phyloP scores from a whole-genome alignment of 2,329 filamentous ascomycete species.

The Calycina herbarum region DNA sequence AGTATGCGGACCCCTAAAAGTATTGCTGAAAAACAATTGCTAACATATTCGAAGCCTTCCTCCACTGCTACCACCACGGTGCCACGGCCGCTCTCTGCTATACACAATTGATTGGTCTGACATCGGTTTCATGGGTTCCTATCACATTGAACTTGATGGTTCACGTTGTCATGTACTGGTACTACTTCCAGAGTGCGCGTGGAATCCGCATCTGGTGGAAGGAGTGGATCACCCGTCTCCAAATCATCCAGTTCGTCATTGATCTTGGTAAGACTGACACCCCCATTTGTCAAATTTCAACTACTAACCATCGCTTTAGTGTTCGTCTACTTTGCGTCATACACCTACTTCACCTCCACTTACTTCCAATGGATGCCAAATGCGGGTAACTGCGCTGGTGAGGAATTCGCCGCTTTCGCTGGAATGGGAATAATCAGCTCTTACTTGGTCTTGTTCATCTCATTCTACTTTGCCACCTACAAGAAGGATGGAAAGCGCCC shows the following conservation, averaged over 20 bases:
- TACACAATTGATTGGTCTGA: slow-evolving; percentile 91
- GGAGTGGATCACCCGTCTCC: slow-evolving; percentile 97
- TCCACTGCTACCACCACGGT: slow-evolving; percentile 98
- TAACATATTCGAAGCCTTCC: slow-evolving; percentile 66
- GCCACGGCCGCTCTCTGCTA: slow-evolving; percentile 97
- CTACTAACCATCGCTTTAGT: slow-evolving; percentile 49
- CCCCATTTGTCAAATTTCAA: not conserved
- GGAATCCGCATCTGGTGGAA: slow-evolving; percentile 99
- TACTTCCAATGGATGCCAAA: slow-evolving; percentile 88
- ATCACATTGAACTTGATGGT: slow-evolving; percentile 91
- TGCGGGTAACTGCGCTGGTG: slow-evolving; percentile 82
- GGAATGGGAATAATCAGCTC: slow-evolving; percentile 91
- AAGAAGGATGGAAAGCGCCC: slow-evolving; percentile 79
- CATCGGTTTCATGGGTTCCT: slow-evolving; percentile 90
- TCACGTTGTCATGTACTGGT: slow-evolving; percentile 99
- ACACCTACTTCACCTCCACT: slow-evolving; percentile 92
- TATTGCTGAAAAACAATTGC: slow-evolving; percentile 22
- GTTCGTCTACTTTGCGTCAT: slow-evolving; percentile 99
- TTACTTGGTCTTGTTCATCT: slow-evolving; percentile 97
- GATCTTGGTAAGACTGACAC: slow-evolving; percentile 69
- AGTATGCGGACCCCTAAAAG: slow-evolving; percentile 51
- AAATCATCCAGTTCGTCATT: slow-evolving; percentile 96
- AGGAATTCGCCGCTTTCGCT: slow-evolving; percentile 93
- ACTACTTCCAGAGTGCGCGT: slow-evolving; percentile 98
- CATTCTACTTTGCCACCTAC: slow-evolving; percentile 97